These are phyloP conservation scores for Spiromastix sp. DNA, from an alignment of 2,329 filamentous ascomycete species.

Conservation along the genomic window DNA sequence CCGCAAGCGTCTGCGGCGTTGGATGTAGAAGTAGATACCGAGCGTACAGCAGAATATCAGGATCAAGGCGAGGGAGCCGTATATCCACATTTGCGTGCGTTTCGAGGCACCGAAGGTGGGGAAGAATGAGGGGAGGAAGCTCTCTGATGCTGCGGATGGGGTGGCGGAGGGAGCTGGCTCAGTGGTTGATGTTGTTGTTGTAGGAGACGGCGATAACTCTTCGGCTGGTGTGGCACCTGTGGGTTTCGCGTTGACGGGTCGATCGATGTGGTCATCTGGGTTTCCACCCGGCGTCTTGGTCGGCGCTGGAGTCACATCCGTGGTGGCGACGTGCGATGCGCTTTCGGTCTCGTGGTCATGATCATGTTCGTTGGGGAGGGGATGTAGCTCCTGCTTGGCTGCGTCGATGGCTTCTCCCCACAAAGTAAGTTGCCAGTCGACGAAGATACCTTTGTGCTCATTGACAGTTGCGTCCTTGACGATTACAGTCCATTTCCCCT, in stretches of 20 bases:
- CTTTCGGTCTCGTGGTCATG: slow-evolving; percentile 66
- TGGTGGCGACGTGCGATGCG: slow-evolving; percentile 50
- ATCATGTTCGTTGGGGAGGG: slow-evolving; percentile 72
- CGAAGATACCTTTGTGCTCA: slow-evolving; percentile 63
- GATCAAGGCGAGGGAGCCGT: slow-evolving; percentile 74
- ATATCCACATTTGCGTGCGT: slow-evolving; percentile 88
- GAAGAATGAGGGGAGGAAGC: slow-evolving; percentile 71
- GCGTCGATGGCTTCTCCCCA: slow-evolving; percentile 84
- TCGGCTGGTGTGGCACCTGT: slow-evolving; percentile 18
- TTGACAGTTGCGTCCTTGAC: slow-evolving; percentile 79
- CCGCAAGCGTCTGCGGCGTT: slow-evolving; percentile 63
- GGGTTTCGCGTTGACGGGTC: slow-evolving; percentile 53
- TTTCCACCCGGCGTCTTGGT: slow-evolving; percentile 36
- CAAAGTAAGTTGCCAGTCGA: slow-evolving; percentile 86
- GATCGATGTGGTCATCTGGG: slow-evolving; percentile 55
- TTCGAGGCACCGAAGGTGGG: slow-evolving; percentile 84
- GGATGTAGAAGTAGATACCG: slow-evolving; percentile 70
- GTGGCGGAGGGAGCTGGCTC: slow-evolving; percentile 16
- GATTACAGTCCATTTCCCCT: slow-evolving; percentile 84
- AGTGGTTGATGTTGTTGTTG: slow-evolving; percentile 17
- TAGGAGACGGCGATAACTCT: slow-evolving; percentile 15
- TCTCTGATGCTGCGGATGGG: slow-evolving; percentile 19
- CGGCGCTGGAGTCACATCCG: slow-evolving; percentile 43
- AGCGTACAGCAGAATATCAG: slow-evolving; percentile 71
- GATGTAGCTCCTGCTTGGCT: slow-evolving; percentile 60